phyloP scores from a whole-genome alignment of 805 yeast species.

The Ogataea ganodermae region DNA sequence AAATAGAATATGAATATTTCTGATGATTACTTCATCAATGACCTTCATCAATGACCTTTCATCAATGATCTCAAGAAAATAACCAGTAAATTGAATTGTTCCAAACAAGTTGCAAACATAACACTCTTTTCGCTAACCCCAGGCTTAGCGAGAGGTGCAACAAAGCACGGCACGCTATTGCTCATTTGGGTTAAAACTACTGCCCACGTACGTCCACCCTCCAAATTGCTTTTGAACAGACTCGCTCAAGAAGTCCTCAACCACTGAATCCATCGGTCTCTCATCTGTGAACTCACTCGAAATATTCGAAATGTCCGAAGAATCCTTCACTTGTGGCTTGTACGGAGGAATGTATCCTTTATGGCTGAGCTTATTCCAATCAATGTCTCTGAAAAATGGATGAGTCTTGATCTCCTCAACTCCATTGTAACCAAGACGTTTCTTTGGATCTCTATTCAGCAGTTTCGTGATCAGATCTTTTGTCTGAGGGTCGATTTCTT shows the following conservation, averaged over 20 bases:
- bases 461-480: constrained; percentile 74
- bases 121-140: too few species aligned
- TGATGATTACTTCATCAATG: too few species aligned
- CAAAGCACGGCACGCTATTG: too few species aligned
- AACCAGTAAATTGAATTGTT: too few species aligned
- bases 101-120: too few species aligned
- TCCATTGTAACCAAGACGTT: constrained; percentile 76
- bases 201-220: constrained; percentile 95
- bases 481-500: constrained; percentile 83
- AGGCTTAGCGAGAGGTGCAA: too few species aligned
- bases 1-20: too few species aligned
- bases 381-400: constrained; percentile 83
- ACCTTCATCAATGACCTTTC: too few species aligned
- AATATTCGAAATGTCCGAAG: constrained; percentile 89
- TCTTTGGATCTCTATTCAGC: constrained; percentile 80
- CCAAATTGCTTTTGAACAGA: constrained; percentile 98
- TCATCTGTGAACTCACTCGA: constrained; percentile 91
- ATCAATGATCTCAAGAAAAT: too few species aligned
- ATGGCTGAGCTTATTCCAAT: constrained; percentile 79
- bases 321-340: constrained; percentile 85
- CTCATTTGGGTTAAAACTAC: constrained; percentile 31
- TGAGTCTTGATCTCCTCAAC: constrained; percentile 83
- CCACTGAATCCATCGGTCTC: constrained; percentile 92
- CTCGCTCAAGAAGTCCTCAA: constrained; percentile 87
- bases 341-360: constrained; percentile 95